Conservation (phyloP, 1,284 basidiomycete species). For the Exobasidium cylindrosporum region DNA sequence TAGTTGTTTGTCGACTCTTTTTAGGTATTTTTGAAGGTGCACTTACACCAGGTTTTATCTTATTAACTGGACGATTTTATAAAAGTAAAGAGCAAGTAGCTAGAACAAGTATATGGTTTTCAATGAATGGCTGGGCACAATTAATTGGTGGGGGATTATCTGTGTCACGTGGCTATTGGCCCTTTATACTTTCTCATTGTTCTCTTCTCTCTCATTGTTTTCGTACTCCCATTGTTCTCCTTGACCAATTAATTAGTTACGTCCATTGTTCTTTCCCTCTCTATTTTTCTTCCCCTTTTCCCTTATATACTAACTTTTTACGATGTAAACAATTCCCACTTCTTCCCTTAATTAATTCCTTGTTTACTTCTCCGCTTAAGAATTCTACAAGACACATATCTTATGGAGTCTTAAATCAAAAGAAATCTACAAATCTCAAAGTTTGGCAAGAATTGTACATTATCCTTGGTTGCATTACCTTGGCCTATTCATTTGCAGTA, state of each 20-base stretch:
- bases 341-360: no score
- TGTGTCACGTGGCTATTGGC: no score
- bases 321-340: no score
- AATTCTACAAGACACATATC: no score
- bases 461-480: slow-evolving; percentile 39
- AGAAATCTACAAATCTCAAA: slow-evolving; percentile 20
- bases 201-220: no score
- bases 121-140: slow-evolving; percentile 45
- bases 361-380: no score
- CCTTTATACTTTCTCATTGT: no score
- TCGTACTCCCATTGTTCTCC: no score
- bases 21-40: slow-evolving; percentile 49
- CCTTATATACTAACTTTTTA: no score
- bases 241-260: no score
- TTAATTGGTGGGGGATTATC: slow-evolving; percentile 41
- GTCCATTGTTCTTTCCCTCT: no score
- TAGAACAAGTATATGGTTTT: slow-evolving; percentile 38
- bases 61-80: slow-evolving; percentile 46
- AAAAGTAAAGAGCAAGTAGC: slow-evolving; percentile 33
- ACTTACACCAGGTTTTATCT: slow-evolving; percentile 38
- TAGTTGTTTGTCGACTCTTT: slow-evolving; percentile 44
- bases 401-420: slow-evolving; percentile 39
- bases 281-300: no score
- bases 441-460: slow-evolving; percentile 48
- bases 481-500: slow-evolving; percentile 32